Evolutionary conservation across 2,329 filamentous ascomycete species (phyloP), one percentile per base, ranked within the genome.

Genomic region (Albophoma yamanashiensis): DNA sequence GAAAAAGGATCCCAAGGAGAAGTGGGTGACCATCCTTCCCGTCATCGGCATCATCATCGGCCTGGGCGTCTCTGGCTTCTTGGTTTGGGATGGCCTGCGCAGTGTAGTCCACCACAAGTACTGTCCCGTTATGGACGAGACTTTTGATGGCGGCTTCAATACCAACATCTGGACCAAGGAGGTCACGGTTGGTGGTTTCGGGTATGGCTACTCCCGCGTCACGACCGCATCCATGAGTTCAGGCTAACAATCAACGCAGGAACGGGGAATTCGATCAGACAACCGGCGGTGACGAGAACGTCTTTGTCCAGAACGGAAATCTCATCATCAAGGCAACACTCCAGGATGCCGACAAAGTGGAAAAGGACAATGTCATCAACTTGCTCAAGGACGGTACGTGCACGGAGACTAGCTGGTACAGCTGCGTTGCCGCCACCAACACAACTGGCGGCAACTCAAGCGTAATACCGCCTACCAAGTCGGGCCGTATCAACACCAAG

Each of bases 231-330:
- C 55, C 56, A 45, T 60, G 15, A 38, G 2, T 38, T n/a, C 17
- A 3, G n/a, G 15, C 31, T 55, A 34, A 55, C 40, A 34, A 14
- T 8, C 22, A n/a, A 12, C 39, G 15, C 20, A 87, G 91, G 60
- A 93, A 94, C 65, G 89, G 89, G 56, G 84, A 93, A 70, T 95
- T 95, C 70, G 86, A 92, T 65, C 76, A 86, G 75, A 92, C 91
- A 0, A 95, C 90, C 4, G 75, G 76, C 58, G 81, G 76, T 3
- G 83, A 89, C 52, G 85, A 91, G 69, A 95, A 95, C 66, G 84
- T 91, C 60, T 93, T 83, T 69, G 72, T 94, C 52, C 70, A 89
- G 62, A 78, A 89, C 67, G 87, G 88, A 47, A 76, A 82, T 61
- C 83, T 95, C 3, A 71, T 87, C 69, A 90, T 95, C 78, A 88